phyloP scores from a whole-genome alignment of 257 asterid genomes.

The Gentiana straminea region DNA sequence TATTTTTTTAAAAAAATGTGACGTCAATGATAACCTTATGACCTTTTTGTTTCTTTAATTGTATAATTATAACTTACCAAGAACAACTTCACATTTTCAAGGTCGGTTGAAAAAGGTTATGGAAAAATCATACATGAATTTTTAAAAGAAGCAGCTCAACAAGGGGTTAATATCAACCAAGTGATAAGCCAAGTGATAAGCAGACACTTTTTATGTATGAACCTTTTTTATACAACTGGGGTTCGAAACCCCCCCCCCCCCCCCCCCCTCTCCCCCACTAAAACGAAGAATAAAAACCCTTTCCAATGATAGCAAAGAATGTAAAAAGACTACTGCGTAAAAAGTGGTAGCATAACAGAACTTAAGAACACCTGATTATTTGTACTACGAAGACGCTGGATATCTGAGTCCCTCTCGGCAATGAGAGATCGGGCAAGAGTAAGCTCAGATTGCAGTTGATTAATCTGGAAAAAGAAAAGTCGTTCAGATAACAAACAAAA shows the following conservation, averaged over 20 bases:
- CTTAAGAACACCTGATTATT: slow-evolving; percentile 59
- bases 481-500: background rate
- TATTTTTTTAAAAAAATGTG: no score
- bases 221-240: background rate
- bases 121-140: background rate
- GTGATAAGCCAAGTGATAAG: no score
- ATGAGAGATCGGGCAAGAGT: slow-evolving; percentile 86
- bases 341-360: background rate
- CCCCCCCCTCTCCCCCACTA: no score
- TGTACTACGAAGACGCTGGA: slow-evolving; percentile 62
- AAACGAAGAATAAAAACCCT: no score
- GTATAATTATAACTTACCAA: no score
- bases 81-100: background rate
- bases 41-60: no score
- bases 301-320: no score
- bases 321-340: background rate
- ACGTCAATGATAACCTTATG: no score
- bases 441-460: slow-evolving; percentile 86
- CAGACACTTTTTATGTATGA: no score
- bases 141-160: background rate
- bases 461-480: slow-evolving; percentile 49
- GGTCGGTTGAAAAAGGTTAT: background rate
- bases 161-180: background rate
- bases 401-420: slow-evolving; percentile 85
- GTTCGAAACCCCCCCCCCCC: no score